phyloP scores from a whole-genome alignment of 129 eudicot species.

The Apium graveolens region DNA sequence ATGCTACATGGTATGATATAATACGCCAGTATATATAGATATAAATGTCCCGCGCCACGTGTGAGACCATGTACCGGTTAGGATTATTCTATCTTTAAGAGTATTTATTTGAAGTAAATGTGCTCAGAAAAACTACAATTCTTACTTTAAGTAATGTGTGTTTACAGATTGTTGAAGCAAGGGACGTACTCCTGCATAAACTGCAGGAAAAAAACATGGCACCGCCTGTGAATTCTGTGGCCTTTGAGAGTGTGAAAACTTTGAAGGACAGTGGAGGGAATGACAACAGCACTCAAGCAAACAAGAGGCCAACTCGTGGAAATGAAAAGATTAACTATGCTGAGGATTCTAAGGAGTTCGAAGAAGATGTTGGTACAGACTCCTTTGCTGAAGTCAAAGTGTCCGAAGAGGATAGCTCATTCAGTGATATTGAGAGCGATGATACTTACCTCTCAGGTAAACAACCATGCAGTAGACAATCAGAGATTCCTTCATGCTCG shows the following conservation, averaged over 20 bases:
- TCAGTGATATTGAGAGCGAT: conserved; percentile 63
- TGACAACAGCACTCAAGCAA: neutral
- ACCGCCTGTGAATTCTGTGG: neutral
- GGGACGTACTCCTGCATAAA: conserved; percentile 41
- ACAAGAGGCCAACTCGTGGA: neutral
- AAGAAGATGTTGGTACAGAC: conserved; percentile 5
- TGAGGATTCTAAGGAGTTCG: neutral
- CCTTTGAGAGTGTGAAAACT: neutral
- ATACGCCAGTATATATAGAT: neutral
- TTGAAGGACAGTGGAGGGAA: neutral
- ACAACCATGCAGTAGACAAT: conserved; percentile 15
- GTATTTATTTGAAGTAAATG: neutral
- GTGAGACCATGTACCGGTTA: neutral
- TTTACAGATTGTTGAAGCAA: conserved; percentile 50
- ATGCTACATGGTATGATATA: neutral
- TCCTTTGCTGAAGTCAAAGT: conserved; percentile 13
- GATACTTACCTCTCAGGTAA: conserved; percentile 21
- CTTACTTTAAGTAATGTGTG: conserved; percentile 1
- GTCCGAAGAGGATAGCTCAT: conserved; percentile 30
- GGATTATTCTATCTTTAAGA: neutral
- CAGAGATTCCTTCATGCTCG: conserved; percentile 28
- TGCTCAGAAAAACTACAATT: neutral
- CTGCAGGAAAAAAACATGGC: conserved; percentile 20
- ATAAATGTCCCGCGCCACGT: neutral
- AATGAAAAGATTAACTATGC: neutral